Base-by-base conservation (phyloP, 495 filamentous ascomycete species). In the Podospora didyma region DNA sequence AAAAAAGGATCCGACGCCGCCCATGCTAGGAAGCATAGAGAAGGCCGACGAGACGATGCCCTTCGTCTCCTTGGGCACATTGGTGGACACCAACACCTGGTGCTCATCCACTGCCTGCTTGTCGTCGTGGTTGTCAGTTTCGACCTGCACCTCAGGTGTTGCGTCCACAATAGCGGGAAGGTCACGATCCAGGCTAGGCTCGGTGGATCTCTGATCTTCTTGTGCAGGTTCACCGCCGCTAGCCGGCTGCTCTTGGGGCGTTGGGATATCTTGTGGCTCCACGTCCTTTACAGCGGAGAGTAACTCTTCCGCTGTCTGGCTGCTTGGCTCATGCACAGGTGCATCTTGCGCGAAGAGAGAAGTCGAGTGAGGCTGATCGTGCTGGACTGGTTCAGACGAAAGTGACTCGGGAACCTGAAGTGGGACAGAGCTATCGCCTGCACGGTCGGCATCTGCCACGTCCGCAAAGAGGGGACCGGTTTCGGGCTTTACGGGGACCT, bases 1-100 rank as follows among this genome's bases (percentile, higher is more conserved):
- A 31, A 63, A 60, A 19, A 63, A 52, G 19, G 63, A 68, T 0
- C 65, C 63, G 7, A 68, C 55, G 12, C 56, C 60, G 16, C 53
- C 20, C 7, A 61, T 49, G n/a, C 54, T 56, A 39, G 61, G 62
- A 1, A 68, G 57, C 20, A 57, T 53, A 4, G 59, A 52, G 1
- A 63, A 48, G 7, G 54, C 51, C 19, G 62, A 59, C 4, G 57
- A 46, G n/a, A 60, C 45, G 22, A 59, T 21, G n/a, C 62, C 45
- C 37, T 55, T 65, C 51, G 58, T 63, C 37, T 55, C 16, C 46
- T 52, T 54, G 3, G 45, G 14, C 7, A 37, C 11, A 9, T 55
- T 53, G n/a, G 20, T 28, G 21, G 45, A 31, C n/a, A n/a, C n/a
- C n/a, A n/a, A n/a, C n/a, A n/a, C n/a, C n/a, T n/a, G n/a, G 26